Evolutionary conservation across 163 green algal genomes (phyloP).

Genomic region (Trebouxia gelatinosa): DNA sequence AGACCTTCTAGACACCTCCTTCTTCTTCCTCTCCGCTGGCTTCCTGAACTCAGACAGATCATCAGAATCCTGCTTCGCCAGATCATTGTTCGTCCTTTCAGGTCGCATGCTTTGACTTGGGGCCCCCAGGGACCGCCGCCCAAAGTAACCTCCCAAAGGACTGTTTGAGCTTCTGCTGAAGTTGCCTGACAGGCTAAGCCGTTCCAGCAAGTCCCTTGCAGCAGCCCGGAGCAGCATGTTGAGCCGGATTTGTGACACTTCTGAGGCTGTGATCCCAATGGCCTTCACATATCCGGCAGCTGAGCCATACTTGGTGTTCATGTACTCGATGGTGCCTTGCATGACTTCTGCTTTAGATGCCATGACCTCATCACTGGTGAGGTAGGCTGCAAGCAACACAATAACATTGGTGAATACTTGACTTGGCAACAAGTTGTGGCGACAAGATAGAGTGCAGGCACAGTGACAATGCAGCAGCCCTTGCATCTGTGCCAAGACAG

Average conservation of each 20-base stretch:
- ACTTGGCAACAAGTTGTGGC: too few species aligned
- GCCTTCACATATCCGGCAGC: constrained; percentile 35
- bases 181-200: constrained; percentile 4
- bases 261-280: constrained; percentile 27
- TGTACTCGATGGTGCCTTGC: constrained; percentile 46
- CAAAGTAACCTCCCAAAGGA: background rate
- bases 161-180: background rate
- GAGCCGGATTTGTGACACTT: constrained; percentile 38
- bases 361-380: constrained; percentile 53
- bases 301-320: constrained; percentile 45
- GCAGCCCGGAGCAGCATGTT: constrained; percentile 37
- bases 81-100: background rate
- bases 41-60: constrained; percentile 3
- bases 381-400: constrained; percentile 29
- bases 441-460: too few species aligned
- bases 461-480: too few species aligned
- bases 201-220: constrained; percentile 19
- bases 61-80: background rate
- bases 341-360: constrained; percentile 45
- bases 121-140: too few species aligned
- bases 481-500: too few species aligned
- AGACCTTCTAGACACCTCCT: background rate
- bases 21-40: background rate
- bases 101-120: too few species aligned
- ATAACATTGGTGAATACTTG: background rate